Conservation (phyloP, 1,284 basidiomycete species). For the Boletus semigastroideus region DNA sequence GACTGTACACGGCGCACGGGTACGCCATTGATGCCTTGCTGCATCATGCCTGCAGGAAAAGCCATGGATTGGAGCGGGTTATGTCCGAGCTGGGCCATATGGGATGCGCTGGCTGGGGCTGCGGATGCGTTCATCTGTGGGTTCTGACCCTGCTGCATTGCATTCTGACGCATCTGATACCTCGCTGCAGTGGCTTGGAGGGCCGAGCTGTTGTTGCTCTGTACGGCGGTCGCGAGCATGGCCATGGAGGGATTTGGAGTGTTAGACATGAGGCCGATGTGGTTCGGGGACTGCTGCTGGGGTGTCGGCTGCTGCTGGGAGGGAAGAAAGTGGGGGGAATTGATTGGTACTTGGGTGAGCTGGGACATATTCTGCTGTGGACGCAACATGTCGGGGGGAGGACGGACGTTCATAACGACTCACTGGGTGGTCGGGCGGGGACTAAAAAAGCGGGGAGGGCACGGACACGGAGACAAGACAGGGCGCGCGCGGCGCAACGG, state of each 20-base stretch:
- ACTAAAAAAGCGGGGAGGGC: not conserved
- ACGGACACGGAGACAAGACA: conserved; percentile 1
- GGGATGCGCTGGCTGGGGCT: conserved; percentile 33
- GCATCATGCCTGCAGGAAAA: conserved; percentile 43
- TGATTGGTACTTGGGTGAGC: conserved; percentile 41
- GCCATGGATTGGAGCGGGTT: conserved; percentile 38
- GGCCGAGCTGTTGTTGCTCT: conserved; percentile 12
- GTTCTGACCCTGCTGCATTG: conserved; percentile 36
- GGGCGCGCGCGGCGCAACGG: conserved; percentile 5
- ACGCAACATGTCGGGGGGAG: conserved; percentile 44
- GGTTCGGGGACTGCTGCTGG: conserved; percentile 30
- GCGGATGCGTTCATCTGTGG: conserved; percentile 41
- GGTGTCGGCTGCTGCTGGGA: conserved; percentile 36
- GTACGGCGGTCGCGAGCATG: conserved; percentile 28
- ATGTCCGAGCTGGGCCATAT: conserved; percentile 40
- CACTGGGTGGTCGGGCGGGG: conserved; percentile 6
- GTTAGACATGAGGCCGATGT: conserved; percentile 34
- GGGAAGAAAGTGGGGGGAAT: conserved; percentile 39
- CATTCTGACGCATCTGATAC: conserved; percentile 31
- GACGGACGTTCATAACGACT: conserved; percentile 39
- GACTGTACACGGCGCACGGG: conserved; percentile 50
- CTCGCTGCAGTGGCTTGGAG: conserved; percentile 26
- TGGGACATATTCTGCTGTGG: conserved; percentile 40
- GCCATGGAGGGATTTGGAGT: conserved; percentile 26
- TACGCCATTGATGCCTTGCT: conserved; percentile 32